Evolutionary conservation across 1,284 basidiomycete species (phyloP), one percentile per base, ranked within the genome.

Genomic region (Ganoderma lingzhi): DNA sequence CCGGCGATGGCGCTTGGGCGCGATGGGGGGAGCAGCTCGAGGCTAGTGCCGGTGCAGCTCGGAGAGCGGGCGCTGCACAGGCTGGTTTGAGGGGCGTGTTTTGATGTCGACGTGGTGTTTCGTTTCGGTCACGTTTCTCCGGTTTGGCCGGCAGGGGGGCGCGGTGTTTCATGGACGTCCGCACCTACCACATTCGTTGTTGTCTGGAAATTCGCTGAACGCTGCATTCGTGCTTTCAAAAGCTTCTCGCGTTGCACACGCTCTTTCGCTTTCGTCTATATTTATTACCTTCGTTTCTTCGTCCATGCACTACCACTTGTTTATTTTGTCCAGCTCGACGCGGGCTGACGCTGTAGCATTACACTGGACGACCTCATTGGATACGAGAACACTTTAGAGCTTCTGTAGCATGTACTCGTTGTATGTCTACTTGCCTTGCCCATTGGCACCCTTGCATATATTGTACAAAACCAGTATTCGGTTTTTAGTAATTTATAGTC

Each of bases 331-430:
- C 39, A 41, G 37, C 59, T 28, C 59, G 14, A 42, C 10, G n/a
- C 14, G 23, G 30, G 59, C 59, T 42, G 59, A 63, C n/a, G 62
- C 35, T 63, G 62, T 63, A 63, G 62, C 62, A 35, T 28, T 61
- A 30, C 39, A 42, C 44, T 61, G 37, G 45, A 48, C 23, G 45
- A 48, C 17, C 19, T 48, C 19, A 17, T 48, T 48, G 45, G 59
- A 61, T 44, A 41, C 39, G 23, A 44, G 23, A 30, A 14, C 37
- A 35, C 6, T 23, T 41, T 61, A 28, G 37, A 61, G 59, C 37
- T 32, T 35, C 59, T 63, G 62, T 63, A 63, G 48, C 62, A 35
- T 12, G 48, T 53, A 63, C 45, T 48, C 14, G 32, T n/a, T 63
- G 62, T 63, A 48, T 30, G 9, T 5, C 3, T 19, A 58, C 32